Evolutionary conservation across 192 early-diverging fungal genomes (phyloP).

Genomic region (Funneliformis geosporum): DNA sequence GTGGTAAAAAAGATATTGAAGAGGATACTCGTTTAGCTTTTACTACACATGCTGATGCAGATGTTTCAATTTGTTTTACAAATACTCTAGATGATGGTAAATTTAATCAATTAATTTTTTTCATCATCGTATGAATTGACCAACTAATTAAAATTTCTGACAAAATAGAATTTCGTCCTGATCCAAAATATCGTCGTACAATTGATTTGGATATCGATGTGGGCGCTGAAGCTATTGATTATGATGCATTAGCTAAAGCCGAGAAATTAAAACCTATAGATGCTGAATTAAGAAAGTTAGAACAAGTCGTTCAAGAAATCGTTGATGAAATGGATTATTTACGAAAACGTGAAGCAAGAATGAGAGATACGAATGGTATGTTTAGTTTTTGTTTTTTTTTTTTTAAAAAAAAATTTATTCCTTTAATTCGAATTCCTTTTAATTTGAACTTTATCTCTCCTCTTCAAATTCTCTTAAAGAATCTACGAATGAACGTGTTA

Average conservation of each 20-base stretch:
- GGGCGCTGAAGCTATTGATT: slow-evolving; percentile 84
- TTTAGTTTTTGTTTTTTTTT: neutral
- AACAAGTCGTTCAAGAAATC: slow-evolving; percentile 75
- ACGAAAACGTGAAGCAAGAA: slow-evolving; percentile 74
- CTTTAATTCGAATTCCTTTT: neutral
- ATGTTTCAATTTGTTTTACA: slow-evolving; percentile 85
- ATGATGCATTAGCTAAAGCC: slow-evolving; percentile 61
- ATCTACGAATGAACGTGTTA: slow-evolving; percentile 86
- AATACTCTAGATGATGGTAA: slow-evolving; percentile 65
- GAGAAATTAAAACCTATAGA: slow-evolving; percentile 90
- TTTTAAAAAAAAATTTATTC: neutral
- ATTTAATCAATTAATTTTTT: neutral
- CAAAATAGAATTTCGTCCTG: slow-evolving; percentile 50
- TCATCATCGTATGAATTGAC: neutral
- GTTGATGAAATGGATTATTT: slow-evolving; percentile 85
- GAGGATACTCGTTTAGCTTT: slow-evolving; percentile 73
- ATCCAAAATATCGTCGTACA: slow-evolving; percentile 56
- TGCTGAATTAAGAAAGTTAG: slow-evolving; percentile 80
- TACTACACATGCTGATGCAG: slow-evolving; percentile 83
- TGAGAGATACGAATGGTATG: slow-evolving; percentile 88
- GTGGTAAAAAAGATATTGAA: slow-evolving; percentile 61
- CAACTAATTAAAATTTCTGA: neutral
- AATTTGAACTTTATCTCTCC: neutral
- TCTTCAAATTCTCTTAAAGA: slow-evolving; percentile 49
- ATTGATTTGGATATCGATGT: slow-evolving; percentile 81